Base-by-base conservation (phyloP, 2,329 filamentous ascomycete species). In the Clarireedia sp. region DNA sequence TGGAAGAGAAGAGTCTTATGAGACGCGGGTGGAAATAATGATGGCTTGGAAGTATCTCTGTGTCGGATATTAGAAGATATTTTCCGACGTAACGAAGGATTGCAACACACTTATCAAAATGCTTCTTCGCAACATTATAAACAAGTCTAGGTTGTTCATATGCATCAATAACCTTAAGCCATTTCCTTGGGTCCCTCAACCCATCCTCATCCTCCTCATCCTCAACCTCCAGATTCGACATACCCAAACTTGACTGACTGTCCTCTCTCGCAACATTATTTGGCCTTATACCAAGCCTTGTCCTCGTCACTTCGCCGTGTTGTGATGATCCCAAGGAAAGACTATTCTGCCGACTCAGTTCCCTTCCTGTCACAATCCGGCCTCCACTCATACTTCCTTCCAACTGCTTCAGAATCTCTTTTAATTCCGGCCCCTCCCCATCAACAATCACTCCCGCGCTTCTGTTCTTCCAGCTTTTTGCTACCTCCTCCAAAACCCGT, bases 311-410 rank as follows among this genome's bases (percentile, higher is more conserved):
- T 50, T 83, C 78, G 10, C 72, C 69, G 36, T 81, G 77, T 51
- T 75, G 74, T 17, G 76, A 71, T 2, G 70, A 67, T 23, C 85
- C 82, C 55, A 90, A 77, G 61, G 80, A 78, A 60, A 86, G 75
- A 68, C 80, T 87, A 63, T 77, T 80, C 70, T 88, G 80, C 66
- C 85, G 72, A 68, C 77, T 78, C 51, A 89, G 65, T 43, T 78
- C 79, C 59, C 77, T 61, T 64, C 74, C 59, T 70, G 78, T 57
- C 64, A 80, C 75, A 57, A 90, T 78, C 64, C 79, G 85, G 14
- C 92, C 92, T n/a, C 89, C 89, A 60, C 78, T 86, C 89, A 96
- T 96, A 65, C 87, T 90, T 0, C 88, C 86, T 70, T 96, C 91
- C 14, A 99, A 68, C 0, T 82, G 84, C 71, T 89, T 90, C 44